These are phyloP conservation scores for Vachellia collinsii DNA, from an alignment of 306 rosid species.

Conservation along the genomic window DNA sequence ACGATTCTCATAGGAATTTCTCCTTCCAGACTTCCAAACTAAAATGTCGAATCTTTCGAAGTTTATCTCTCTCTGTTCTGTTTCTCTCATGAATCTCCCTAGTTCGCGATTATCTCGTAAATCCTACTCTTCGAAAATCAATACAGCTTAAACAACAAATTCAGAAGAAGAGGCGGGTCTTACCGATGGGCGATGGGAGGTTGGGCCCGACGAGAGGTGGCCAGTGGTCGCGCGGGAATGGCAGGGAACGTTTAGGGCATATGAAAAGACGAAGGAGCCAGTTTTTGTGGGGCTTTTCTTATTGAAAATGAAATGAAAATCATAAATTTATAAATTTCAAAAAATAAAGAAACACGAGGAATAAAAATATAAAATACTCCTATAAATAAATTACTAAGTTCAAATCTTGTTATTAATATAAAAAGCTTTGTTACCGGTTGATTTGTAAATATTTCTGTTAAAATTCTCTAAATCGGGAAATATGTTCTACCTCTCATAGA, in stretches of 20 bases:
- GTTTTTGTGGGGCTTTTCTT: neutral
- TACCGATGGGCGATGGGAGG: neutral
- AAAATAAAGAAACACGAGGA: too few relatives aligned
- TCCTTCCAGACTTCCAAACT: neutral
- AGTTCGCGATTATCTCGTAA: neutral
- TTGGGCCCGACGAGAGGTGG: neutral
- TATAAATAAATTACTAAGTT: too few relatives aligned
- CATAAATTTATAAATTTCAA: too few relatives aligned
- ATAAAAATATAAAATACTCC: too few relatives aligned
- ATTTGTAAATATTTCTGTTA: too few relatives aligned
- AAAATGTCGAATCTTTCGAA: neutral
- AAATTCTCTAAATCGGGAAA: too few relatives aligned
- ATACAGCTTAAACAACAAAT: neutral
- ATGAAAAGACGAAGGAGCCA: neutral
- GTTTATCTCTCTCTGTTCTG: neutral
- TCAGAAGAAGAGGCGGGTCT: neutral
- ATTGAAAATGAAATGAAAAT: too few relatives aligned
- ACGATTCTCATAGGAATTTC: neutral
- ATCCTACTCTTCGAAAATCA: neutral
- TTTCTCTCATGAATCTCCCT: neutral
- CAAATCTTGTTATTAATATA: too few relatives aligned
- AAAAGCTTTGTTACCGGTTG: too few relatives aligned
- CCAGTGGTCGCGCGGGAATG: conserved; percentile 7
- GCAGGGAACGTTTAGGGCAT: neutral
- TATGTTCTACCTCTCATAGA: too few relatives aligned